Base-by-base conservation (phyloP, 345 rosid species). In the Brassica napus region DNA sequence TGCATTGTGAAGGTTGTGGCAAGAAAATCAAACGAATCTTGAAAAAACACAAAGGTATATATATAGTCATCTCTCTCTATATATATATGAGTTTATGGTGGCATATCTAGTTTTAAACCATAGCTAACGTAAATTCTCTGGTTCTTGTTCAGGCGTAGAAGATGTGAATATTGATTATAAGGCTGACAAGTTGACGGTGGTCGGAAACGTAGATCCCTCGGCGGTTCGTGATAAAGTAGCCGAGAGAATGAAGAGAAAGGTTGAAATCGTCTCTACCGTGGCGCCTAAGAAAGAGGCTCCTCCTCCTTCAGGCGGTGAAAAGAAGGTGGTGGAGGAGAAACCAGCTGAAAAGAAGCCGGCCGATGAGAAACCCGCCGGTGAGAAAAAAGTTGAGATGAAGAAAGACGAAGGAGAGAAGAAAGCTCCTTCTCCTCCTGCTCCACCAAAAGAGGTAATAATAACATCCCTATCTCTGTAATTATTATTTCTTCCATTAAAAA, bases 1-100 rank as follows among this genome's bases (percentile, higher is more conserved):
- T 95, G 87, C 98, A 91, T 86, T 95, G 99, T 34, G 94, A 92
- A 67, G 98, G 96, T 14, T 95, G 99, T 52, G 97, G 96, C 26
- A 91, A 89, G 87, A 91, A 86, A 75, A 78, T 94, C 79, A 79
- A 68, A 65, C 88, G 86, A 11, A 32, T 75, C 4, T 71, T 86
- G 65, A 91, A 83, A 34, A 63, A 75, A 24, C 75, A 69, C 16
- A 84, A 79, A 47, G 98, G 99, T 95, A 85, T 62, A 77, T 8
- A 2, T 8, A 2, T 47, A 57, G 4, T 57, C 28, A 57, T 21
- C 61, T 57, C 26, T 57, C 59, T 54, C 3, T 15, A 28, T 28
- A 26, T 26, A 21, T 21, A 52, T n/a, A 6, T 16, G 47, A 65
- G 15, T 75, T 49, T 49, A n/a, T 1, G 24, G 59, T 44, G 18